A percentile compares a stretch with the other conserved stretches of the same genome.
Conservation (phyloP, 768 basidiomycete species). For the Mycena epipterygia region DNA sequence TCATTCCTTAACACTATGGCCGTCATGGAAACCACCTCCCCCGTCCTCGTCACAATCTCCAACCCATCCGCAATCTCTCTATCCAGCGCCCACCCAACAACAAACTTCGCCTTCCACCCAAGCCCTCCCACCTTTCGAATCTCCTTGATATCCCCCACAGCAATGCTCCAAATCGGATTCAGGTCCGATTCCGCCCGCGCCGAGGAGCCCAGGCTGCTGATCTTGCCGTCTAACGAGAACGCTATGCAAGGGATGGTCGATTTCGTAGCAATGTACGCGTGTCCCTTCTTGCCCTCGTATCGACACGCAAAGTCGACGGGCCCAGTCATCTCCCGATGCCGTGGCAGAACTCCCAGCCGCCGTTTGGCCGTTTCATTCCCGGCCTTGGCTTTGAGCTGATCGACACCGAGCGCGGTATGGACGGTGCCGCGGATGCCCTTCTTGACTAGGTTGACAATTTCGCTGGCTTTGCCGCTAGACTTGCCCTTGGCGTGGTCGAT, state of each 20-base stretch:
- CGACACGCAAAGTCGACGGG: slow-evolving; percentile 27
- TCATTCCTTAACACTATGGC: slow-evolving; percentile 43
- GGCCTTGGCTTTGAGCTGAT: slow-evolving; percentile 26
- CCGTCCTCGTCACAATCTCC: slow-evolving; percentile 40
- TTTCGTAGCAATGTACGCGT: slow-evolving; percentile 18
- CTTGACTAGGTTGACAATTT: slow-evolving; percentile 22
- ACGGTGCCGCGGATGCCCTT: slow-evolving; percentile 23
- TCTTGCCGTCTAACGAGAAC: slow-evolving; percentile 21
- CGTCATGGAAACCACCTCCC: slow-evolving; percentile 37
- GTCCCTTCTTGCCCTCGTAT: slow-evolving; percentile 26
- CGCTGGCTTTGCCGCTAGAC: slow-evolving; percentile 17
- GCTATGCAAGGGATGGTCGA: slow-evolving; percentile 25
- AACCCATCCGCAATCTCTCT: slow-evolving; percentile 47
- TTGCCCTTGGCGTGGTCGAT: slow-evolving; percentile 24
- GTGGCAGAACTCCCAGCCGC: slow-evolving; percentile 23
- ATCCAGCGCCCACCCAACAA: slow-evolving; percentile 50
- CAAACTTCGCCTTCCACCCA: slow-evolving; percentile 54
- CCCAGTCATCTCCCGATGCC: slow-evolving; percentile 23
- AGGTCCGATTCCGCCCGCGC: slow-evolving; percentile 14
- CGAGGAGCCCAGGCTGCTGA: slow-evolving; percentile 18
- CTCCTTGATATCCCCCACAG: slow-evolving; percentile 47
- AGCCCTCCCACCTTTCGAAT: slow-evolving; percentile 51
- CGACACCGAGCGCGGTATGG: slow-evolving; percentile 21
- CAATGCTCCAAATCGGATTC: slow-evolving; percentile 43
- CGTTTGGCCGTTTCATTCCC: slow-evolving; percentile 22